Percentiles rank a stretch among this genome's conserved stretches.
Evolutionary conservation across 148 eudicot species (phyloP).

Genomic region (Spergularia marina): DNA sequence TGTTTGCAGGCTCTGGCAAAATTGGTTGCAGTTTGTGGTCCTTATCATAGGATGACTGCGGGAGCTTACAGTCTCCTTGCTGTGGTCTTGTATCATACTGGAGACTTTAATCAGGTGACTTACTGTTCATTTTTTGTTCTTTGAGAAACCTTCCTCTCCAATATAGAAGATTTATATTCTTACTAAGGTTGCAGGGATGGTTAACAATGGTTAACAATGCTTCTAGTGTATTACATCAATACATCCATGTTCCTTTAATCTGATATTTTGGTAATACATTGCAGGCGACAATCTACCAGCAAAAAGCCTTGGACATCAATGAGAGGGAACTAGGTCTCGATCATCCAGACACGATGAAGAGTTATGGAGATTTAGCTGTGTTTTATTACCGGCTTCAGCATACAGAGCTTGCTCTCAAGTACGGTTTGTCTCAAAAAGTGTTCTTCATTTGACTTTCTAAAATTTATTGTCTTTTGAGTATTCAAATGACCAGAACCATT

Average conservation of each 20-base stretch:
- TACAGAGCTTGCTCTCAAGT: constrained; percentile 99
- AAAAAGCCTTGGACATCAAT: constrained; percentile 98
- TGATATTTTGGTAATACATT: constrained; percentile 21
- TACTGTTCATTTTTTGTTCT: constrained; percentile 4
- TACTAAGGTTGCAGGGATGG: constrained; percentile 13
- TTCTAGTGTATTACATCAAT: not conserved
- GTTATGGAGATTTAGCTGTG: constrained; percentile 99
- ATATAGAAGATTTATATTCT: not conserved
- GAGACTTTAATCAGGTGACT: constrained; percentile 97
- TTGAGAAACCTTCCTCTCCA: not conserved
- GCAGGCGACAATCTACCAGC: constrained; percentile 99
- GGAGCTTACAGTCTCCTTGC: constrained; percentile 99
- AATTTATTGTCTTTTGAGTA: not conserved
- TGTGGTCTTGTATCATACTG: constrained; percentile 96
- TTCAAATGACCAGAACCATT: constrained; percentile 5
- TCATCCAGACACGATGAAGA: constrained; percentile 99
- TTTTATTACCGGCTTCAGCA: constrained; percentile 99
- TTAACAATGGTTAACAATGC: not conserved
- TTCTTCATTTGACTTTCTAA: not conserved
- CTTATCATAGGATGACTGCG: constrained; percentile 99
- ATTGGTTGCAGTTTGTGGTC: constrained; percentile 98
- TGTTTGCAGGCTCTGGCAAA: constrained; percentile 87
- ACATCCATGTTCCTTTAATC: constrained; percentile 10
- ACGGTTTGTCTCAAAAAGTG: constrained; percentile 28
- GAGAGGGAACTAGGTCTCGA: constrained; percentile 98